These are phyloP conservation scores for Taiozyma sp. DNA, from an alignment of 1,139 yeast genomes.

Conservation along the genomic window DNA sequence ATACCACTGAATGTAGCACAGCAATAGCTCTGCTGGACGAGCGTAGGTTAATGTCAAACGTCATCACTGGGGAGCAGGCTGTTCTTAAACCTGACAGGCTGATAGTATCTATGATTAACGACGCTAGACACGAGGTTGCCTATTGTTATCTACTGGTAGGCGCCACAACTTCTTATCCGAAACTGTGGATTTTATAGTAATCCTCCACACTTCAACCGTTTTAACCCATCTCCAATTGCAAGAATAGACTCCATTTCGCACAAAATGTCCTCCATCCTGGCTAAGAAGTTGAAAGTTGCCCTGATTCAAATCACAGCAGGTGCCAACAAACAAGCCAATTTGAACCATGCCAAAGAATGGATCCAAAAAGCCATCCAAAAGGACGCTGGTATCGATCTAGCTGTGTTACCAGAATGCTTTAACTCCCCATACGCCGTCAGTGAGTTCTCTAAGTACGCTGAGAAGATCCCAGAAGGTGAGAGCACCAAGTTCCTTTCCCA, in stretches of 20 bases:
- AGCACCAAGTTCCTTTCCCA: conserved; percentile 57
- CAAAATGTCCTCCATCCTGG: conserved; percentile 17
- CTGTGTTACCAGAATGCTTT: conserved; percentile 69
- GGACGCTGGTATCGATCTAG: conserved; percentile 40
- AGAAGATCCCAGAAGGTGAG: conserved; percentile 63
- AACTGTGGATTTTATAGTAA: neutral
- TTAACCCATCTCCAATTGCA: neutral
- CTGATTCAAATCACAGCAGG: conserved; percentile 76
- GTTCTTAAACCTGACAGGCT: no score
- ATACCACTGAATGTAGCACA: neutral
- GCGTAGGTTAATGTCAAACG: no score
- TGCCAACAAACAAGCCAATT: conserved; percentile 59
- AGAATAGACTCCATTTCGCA: neutral
- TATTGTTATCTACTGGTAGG: neutral
- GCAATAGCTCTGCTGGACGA: no score
- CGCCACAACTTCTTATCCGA: neutral
- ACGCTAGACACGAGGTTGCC: neutral
- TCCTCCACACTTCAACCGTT: neutral
- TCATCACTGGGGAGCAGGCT: no score
- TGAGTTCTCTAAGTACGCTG: conserved; percentile 84
- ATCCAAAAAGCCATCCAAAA: conserved; percentile 46
- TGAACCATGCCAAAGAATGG: conserved; percentile 48
- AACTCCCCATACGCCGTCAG: conserved; percentile 91
- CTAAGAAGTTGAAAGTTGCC: conserved; percentile 53
- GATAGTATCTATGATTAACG: no score